Conservation (phyloP, 179 eudicot species). For the Silene vulgaris region DNA sequence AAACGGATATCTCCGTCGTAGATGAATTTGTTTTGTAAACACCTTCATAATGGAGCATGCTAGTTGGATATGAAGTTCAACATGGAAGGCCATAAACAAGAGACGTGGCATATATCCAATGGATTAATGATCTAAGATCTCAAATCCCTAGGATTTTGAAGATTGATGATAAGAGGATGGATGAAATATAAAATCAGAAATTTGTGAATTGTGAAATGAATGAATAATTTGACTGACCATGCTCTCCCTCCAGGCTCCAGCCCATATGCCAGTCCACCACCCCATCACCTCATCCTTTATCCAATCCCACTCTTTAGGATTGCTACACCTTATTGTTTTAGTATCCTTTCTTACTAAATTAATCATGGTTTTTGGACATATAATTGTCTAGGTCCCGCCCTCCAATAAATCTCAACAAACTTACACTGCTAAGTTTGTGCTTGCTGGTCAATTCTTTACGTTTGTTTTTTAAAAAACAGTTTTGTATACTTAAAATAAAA, state of each 20-base stretch:
- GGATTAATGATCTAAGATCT: background rate
- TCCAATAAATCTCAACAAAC: background rate
- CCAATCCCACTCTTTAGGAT: slow-evolving; percentile 19
- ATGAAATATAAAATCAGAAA: slow-evolving; percentile 6
- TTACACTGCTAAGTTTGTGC: background rate
- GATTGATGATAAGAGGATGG: background rate
- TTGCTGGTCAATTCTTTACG: too few relatives aligned
- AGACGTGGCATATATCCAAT: slow-evolving; percentile 9
- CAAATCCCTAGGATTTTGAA: background rate
- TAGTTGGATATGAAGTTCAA: background rate
- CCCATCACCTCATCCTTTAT: slow-evolving; percentile 25
- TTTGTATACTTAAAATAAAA: background rate
- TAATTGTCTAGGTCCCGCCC: slow-evolving; percentile 1
- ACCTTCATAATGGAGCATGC: too few relatives aligned
- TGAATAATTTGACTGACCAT: background rate
- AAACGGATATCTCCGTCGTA: too few relatives aligned
- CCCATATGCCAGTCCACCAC: slow-evolving; percentile 15
- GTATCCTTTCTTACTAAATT: background rate
- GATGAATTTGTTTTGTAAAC: too few relatives aligned
- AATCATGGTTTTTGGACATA: background rate
- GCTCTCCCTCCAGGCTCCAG: background rate
- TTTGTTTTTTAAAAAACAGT: too few relatives aligned
- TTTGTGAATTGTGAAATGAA: background rate
- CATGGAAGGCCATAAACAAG: background rate
- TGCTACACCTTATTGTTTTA: background rate